A percentile compares a stretch with the other conserved stretches of the same genome.
Evolutionary conservation across 179 eudicot genomes (phyloP).

Genomic region (Sideroxylon spinosum): DNA sequence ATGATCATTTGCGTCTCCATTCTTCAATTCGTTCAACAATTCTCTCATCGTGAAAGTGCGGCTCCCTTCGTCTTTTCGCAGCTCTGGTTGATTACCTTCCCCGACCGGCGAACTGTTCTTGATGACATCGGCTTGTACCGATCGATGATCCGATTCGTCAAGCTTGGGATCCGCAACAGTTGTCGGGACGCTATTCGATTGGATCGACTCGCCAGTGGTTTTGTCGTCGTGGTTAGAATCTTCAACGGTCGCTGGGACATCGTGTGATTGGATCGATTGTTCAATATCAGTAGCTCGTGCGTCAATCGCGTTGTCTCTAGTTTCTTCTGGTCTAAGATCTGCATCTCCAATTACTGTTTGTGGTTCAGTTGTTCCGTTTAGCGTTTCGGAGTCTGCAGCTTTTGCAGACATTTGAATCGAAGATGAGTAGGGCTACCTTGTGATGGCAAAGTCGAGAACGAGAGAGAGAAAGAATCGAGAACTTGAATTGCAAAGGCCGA

Average conservation of each 20-base stretch:
- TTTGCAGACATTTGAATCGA: slow-evolving; percentile 22
- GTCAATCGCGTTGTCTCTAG: background rate
- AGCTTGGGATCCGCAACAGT: slow-evolving; percentile 24
- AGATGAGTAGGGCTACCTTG: slow-evolving; percentile 7
- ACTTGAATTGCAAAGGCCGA: background rate
- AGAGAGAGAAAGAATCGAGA: background rate
- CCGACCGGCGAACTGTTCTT: background rate
- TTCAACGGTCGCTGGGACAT: slow-evolving; percentile 12
- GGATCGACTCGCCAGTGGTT: slow-evolving; percentile 7
- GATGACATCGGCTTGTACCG: slow-evolving; percentile 20
- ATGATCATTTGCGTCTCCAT: slow-evolving; percentile 26
- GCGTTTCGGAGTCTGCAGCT: slow-evolving; percentile 31
- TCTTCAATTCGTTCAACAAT: slow-evolving; percentile 62
- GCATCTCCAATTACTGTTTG: background rate
- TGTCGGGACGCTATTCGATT: slow-evolving; percentile 14
- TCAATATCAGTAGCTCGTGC: slow-evolving; percentile 16
- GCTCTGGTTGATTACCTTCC: slow-evolving; percentile 23
- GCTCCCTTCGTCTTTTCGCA: slow-evolving; percentile 42
- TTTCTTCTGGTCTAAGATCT: background rate
- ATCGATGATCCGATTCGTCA: slow-evolving; percentile 14
- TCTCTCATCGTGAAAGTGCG: slow-evolving; percentile 73
- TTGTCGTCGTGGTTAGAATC: slow-evolving; percentile 12
- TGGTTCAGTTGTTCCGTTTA: slow-evolving; percentile 14
- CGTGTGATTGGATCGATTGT: slow-evolving; percentile 15
- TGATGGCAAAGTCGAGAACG: background rate